Conservation (phyloP, 1,284 basidiomycete genomes). For the Pascua guehoae region DNA sequence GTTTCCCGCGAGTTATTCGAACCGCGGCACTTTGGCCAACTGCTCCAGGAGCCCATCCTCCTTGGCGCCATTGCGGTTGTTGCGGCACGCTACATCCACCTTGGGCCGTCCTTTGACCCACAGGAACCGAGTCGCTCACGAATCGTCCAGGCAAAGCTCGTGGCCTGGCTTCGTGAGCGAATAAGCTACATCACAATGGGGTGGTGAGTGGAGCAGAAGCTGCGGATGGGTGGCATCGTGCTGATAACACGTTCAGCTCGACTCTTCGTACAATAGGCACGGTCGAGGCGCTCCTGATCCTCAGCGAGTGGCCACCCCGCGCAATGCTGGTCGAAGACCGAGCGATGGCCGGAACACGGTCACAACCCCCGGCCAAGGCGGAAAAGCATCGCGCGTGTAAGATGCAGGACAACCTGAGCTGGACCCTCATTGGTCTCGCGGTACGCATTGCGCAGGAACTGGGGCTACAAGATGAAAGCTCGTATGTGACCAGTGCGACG, state of each 20-base stretch:
- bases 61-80: constrained; percentile 17
- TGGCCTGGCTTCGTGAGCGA: constrained; percentile 17
- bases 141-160: constrained; percentile 13
- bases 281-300: constrained; percentile 22
- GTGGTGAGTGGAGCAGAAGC: constrained; percentile 9
- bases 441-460: constrained; percentile 23
- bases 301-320: constrained; percentile 24
- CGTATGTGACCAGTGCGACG: constrained; percentile 6
- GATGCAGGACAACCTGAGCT: constrained; percentile 22
- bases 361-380: background rate
- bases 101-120: constrained; percentile 16
- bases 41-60: constrained; percentile 18
- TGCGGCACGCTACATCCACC: constrained; percentile 15
- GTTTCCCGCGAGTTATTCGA: constrained; percentile 18
- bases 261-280: constrained; percentile 21
- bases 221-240: too few species aligned
- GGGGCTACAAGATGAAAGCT: constrained; percentile 16
- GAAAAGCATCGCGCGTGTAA: constrained; percentile 12
- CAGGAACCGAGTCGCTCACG: constrained; percentile 12
- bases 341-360: background rate
- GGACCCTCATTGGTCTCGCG: constrained; percentile 23
- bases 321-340: constrained; percentile 14
- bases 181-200: constrained; percentile 20
- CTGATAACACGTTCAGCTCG: constrained; percentile 2
- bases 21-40: constrained; percentile 6